Base-by-base conservation (phyloP, 148 eudicot genomes). In the Camellia lanceoleosa region DNA sequence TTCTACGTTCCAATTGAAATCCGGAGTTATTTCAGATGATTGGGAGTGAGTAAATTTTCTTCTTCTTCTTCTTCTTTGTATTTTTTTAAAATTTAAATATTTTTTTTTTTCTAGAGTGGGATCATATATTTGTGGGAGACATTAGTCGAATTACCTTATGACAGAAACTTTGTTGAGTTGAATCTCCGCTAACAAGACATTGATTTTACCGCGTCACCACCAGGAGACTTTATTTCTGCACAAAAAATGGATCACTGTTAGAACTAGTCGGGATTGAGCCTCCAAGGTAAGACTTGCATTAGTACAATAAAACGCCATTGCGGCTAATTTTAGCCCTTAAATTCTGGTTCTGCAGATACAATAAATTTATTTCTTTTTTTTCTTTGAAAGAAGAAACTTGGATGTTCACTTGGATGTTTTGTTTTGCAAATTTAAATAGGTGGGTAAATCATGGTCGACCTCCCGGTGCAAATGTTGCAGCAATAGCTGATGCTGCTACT, bases 151-250 rank as follows among this genome's bases (percentile, higher is more conserved):
- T 78, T 80, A 73, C 49, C 43, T 80, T 52, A 58, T 68, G 41
- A 13, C 73, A 65, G 73, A 86, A 81, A 71, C 67, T 16, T 65
- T 78, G 47, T 68, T 44, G 30, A 60, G 38, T 78, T 80, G 18
- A 77, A 46, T 62, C 60, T 49, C 86, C 74, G 82, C 89, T 68
- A 82, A 83, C 73, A 52, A 68, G 78, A 79, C 72, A 68, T 75
- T 75, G 68, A 59, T 47, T 85, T 80, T 83, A 73, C 60, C 47
- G 44, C 56, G 19, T 76, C 77, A 54, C 19, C 46, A 54, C 78
- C 90, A 94, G 98, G 97, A 92, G 88, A 81, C 78, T 92, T 66
- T 92, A 84, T 82, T 88, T 92, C 92, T 91, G 98, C 93, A 87
- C 98, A 18, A 91, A 83, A 65, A 86, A 80, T 78, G 97, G 97